Conservation (phyloP, 164 flowering plant species). For the Saururus chinensis region DNA sequence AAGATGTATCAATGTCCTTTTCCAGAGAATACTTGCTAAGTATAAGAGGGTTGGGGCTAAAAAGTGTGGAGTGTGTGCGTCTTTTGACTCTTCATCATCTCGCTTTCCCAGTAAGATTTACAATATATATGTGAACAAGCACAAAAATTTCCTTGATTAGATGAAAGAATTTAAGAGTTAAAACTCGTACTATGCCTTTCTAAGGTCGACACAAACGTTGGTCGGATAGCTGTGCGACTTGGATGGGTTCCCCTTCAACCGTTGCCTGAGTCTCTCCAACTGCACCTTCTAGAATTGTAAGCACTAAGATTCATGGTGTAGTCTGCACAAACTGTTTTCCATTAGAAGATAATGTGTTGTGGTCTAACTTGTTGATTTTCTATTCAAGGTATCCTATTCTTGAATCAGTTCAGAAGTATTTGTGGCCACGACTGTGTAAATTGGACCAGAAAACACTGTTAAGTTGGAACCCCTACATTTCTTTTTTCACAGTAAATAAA, state of each 20-base stretch:
- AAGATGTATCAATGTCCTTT: neutral
- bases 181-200: neutral
- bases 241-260: conserved; percentile 97
- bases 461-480: conserved; percentile 6
- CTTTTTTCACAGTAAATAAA: neutral
- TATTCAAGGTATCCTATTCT: conserved; percentile 45
- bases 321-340: neutral
- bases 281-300: conserved; percentile 71
- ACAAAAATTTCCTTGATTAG: too few species aligned
- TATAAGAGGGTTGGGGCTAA: conserved; percentile 79
- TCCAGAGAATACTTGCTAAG: conserved; percentile 82
- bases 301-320: conserved; percentile 6
- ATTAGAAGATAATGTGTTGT: neutral
- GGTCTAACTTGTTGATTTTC: neutral
- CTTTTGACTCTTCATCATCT: conserved; percentile 91
- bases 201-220: conserved; percentile 93
- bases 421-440: conserved; percentile 76
- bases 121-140: neutral
- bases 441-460: conserved; percentile 65
- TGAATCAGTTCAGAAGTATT: conserved; percentile 68
- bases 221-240: conserved; percentile 66
- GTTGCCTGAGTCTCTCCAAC: conserved; percentile 54
- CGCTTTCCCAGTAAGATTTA: conserved; percentile 88
- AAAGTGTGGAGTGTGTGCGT: conserved; percentile 95
- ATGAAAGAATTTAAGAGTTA: too few species aligned